Evolutionary conservation across 2,329 filamentous ascomycete species (phyloP), one percentile per base, ranked within the genome.

Genomic region (Dryadomyces quercus-mongolicae): DNA sequence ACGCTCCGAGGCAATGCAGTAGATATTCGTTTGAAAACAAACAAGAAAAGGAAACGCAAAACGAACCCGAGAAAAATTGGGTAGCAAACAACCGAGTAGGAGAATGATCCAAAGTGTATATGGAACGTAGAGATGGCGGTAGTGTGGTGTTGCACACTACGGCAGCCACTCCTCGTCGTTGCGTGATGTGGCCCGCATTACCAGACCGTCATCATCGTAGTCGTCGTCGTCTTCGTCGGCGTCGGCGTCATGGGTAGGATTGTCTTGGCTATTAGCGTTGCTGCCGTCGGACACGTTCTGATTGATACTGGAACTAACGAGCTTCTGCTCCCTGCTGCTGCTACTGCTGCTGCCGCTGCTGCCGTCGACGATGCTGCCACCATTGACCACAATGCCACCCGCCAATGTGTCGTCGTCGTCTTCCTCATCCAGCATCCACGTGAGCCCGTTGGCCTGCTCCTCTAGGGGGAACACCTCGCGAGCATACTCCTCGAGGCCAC

Each of bases 391-490:
- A 8, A 31, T 31, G 25, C 25, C 25, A 8, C 25, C 25, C 36
- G 36, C 36, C 36, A 16, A 40, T 5, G 36, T 40, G 36, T 44
- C 42, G 42, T 44, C 36, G 3, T 40, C 72, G 43, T 66, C 66
- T 8, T 69, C 63, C 60, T 66, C 76, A 5, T 78, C 75, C 46
- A 77, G 65, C 92, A 96, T 97, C 93, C 93, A 98, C 16, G 86
- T 88, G 64, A 93, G 72, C 5, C 92, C 92, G 66, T 97, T 97
- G 36, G 90, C 89, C 62, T 91, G 86, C 70, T 98, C 93, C 68
- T 98, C 93, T 13, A 96, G 78, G 0, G 89, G 88, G 63, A 97
- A 97, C 31, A 94, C 90, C 67, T 97, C 93, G 50, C 87, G 78
- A 1, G 92, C 92, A 67, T 97, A 98, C 69, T 97, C 93, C 66